A percentile compares a stretch with the other conserved stretches of the same genome.
Conservation (phyloP, 2,329 filamentous ascomycete species). For the Rasamsonia emersonii region DNA sequence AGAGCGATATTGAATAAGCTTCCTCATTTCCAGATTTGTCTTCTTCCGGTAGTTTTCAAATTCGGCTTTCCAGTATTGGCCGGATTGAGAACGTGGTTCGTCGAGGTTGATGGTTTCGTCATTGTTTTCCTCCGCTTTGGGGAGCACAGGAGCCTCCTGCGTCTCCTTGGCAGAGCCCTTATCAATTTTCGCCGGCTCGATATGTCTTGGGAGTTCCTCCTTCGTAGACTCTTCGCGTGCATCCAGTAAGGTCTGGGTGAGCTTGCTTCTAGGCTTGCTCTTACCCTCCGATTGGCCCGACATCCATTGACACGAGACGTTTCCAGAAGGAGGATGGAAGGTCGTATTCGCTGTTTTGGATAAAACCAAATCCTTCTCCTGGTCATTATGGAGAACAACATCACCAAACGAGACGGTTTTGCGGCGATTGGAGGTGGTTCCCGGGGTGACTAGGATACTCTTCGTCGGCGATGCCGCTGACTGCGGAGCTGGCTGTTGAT, state of each 20-base stretch:
- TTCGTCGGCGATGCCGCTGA: slow-evolving; percentile 46
- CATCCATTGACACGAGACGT: slow-evolving; percentile 37
- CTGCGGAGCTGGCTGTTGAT: slow-evolving; percentile 20
- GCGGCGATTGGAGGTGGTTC: slow-evolving; percentile 46
- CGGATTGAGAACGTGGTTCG: slow-evolving; percentile 49
- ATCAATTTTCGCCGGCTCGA: slow-evolving; percentile 11
- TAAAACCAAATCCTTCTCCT: slow-evolving; percentile 36
- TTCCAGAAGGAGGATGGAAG: slow-evolving; percentile 36
- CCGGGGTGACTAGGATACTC: slow-evolving; percentile 57
- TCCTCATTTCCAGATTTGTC: slow-evolving; percentile 52
- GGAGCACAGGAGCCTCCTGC: slow-evolving; percentile 6
- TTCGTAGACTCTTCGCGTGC: slow-evolving; percentile 21
- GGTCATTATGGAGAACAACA: slow-evolving; percentile 48
- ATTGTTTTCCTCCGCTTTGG: slow-evolving; percentile 21
- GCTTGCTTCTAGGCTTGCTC: slow-evolving; percentile 29
- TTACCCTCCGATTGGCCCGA: slow-evolving; percentile 24
- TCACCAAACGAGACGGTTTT: slow-evolving; percentile 56
- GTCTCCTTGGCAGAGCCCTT: slow-evolving; percentile 10
- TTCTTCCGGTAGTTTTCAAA: slow-evolving; percentile 51
- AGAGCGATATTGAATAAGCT: slow-evolving; percentile 51
- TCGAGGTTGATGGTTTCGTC: slow-evolving; percentile 47
- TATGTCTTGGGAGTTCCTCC: slow-evolving; percentile 20
- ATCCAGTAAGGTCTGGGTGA: slow-evolving; percentile 33
- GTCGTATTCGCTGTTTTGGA: slow-evolving; percentile 41
- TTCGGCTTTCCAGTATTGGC: slow-evolving; percentile 54